phyloP scores from a whole-genome alignment of 1,284 basidiomycete genomes.

The Anthracocystis walkeri region DNA sequence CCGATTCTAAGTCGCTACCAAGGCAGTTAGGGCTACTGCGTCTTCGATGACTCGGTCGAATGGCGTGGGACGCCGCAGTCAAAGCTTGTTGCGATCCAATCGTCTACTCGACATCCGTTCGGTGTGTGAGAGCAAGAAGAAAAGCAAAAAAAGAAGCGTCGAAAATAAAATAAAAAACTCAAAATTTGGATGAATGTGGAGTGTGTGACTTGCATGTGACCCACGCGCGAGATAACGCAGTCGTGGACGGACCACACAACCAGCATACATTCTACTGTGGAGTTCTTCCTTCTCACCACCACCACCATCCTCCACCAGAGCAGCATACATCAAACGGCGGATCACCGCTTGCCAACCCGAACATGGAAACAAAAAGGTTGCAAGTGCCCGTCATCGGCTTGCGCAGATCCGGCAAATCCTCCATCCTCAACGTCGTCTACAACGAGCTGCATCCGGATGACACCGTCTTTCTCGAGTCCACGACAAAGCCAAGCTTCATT shows the following conservation, averaged over 20 bases:
- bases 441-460: constrained; percentile 85
- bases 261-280: background rate
- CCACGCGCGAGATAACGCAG: constrained; percentile 14
- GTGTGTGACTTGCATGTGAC: constrained; percentile 9
- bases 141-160: constrained; percentile 1
- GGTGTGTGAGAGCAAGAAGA: constrained; percentile 3
- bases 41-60: background rate
- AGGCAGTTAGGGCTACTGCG: background rate
- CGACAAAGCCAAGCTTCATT: constrained; percentile 37
- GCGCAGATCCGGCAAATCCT: constrained; percentile 82
- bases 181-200: constrained; percentile 10
- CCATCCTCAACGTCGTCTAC: constrained; percentile 90
- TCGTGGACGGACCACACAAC: constrained; percentile 12
- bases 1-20: too few relatives aligned
- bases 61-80: background rate
- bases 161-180: background rate
- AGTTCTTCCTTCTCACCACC: background rate
- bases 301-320: background rate
- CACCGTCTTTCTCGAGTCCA: constrained; percentile 85
- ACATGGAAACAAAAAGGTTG: constrained; percentile 37
- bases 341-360: background rate
- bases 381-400: constrained; percentile 51
- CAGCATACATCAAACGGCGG: background rate
- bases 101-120: background rate
- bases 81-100: background rate